Percentiles rank a stretch among this genome's conserved stretches.
Evolutionary conservation across 371 early-diverging fungal species (phyloP).

Genomic region (Rhizopus delemar): DNA sequence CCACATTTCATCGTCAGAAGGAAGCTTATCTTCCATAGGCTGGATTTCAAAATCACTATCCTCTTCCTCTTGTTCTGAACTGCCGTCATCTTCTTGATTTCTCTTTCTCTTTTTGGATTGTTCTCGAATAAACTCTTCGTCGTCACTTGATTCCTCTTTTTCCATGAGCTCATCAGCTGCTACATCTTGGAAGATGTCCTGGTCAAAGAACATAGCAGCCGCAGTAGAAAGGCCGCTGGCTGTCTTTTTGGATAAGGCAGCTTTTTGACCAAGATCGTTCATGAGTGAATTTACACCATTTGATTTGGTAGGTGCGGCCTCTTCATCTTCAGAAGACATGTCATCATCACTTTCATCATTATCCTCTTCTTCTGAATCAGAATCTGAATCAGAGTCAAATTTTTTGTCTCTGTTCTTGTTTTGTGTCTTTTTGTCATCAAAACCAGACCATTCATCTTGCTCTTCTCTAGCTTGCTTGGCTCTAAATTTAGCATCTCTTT

Average conservation of each 20-base stretch:
- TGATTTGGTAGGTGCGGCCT: slow-evolving; percentile 25
- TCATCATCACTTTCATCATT: slow-evolving; percentile 19
- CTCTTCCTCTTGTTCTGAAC: slow-evolving; percentile 39
- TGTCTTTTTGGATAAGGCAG: slow-evolving; percentile 55
- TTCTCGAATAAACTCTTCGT: slow-evolving; percentile 20
- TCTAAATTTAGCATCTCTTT: slow-evolving; percentile 75
- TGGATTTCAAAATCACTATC: slow-evolving; percentile 67
- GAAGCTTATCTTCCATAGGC: slow-evolving; percentile 52
- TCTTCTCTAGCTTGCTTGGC: slow-evolving; percentile 68
- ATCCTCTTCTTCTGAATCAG: slow-evolving; percentile 32
- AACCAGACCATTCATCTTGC: slow-evolving; percentile 72
- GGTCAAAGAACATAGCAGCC: slow-evolving; percentile 91
- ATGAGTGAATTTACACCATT: slow-evolving; percentile 54
- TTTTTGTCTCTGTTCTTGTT: slow-evolving; percentile 35
- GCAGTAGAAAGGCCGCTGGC: slow-evolving; percentile 70
- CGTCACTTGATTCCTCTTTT: slow-evolving; percentile 53
- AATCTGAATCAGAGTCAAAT: slow-evolving; percentile 31
- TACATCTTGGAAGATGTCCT: slow-evolving; percentile 82
- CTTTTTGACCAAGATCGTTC: slow-evolving; percentile 63
- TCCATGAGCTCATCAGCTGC: slow-evolving; percentile 59
- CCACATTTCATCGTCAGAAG: slow-evolving; percentile 63
- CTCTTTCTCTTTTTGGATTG: slow-evolving; percentile 48
- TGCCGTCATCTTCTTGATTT: slow-evolving; percentile 29
- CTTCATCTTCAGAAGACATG: slow-evolving; percentile 43
- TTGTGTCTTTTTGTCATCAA: slow-evolving; percentile 55